Evolutionary conservation across 2,329 filamentous ascomycete species (phyloP).

Genomic region (Botryotinia narcissicola): DNA sequence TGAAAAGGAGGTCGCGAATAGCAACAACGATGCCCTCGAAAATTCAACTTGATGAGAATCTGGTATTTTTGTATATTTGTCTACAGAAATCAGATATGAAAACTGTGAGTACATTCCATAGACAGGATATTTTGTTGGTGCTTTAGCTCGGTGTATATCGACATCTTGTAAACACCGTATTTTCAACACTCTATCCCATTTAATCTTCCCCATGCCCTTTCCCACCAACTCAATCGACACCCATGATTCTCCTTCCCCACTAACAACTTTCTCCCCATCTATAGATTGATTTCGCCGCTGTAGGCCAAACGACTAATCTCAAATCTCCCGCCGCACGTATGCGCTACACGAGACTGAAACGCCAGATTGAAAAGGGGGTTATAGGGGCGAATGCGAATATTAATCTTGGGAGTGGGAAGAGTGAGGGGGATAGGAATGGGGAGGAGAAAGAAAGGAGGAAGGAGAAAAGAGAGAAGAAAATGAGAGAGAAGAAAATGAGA

Average conservation of each 20-base stretch:
- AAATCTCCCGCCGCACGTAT: conserved; percentile 42
- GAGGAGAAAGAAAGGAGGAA: background rate
- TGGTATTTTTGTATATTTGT: conserved; percentile 45
- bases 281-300: conserved; percentile 43
- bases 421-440: conserved; percentile 4
- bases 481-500: background rate
- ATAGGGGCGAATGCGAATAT: conserved; percentile 31
- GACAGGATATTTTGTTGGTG: fast-evolving
- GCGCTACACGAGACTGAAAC: conserved; percentile 41
- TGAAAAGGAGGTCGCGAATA: too few relatives aligned
- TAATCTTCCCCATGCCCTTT: background rate
- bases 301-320: conserved; percentile 39
- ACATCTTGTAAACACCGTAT: background rate
- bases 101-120: conserved; percentile 35
- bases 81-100: conserved; percentile 42
- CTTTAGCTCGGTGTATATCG: background rate
- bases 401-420: conserved; percentile 20
- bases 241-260: background rate
- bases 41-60: conserved; percentile 41
- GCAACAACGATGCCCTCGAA: conserved; percentile 40
- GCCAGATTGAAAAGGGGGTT: conserved; percentile 37
- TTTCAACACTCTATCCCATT: background rate
- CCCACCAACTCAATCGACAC: background rate
- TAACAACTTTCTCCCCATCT: background rate
- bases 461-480: background rate